Conservation (phyloP, 2,329 filamentous ascomycete genomes). For the Elsinoe fawcettii region DNA sequence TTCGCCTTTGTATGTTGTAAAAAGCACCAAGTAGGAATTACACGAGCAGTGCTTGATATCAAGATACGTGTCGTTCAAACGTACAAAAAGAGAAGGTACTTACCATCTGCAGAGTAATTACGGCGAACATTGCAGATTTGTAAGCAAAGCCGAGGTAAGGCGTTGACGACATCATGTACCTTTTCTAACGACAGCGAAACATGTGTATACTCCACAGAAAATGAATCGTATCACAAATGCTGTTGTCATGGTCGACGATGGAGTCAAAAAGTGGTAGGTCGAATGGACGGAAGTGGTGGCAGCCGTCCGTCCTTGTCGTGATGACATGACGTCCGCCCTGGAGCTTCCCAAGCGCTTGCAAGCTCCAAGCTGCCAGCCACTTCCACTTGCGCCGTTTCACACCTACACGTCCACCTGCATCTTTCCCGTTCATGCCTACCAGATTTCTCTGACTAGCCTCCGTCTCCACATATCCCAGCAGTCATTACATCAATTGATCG, state of each 20-base stretch:
- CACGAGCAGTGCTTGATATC: background rate
- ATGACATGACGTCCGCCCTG: background rate
- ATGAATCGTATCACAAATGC: no score
- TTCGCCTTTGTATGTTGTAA: no score
- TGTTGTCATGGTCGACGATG: background rate
- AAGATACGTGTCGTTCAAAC: background rate
- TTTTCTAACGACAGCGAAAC: background rate
- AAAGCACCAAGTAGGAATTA: no score
- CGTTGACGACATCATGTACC: background rate
- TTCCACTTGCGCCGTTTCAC: constrained; percentile 1
- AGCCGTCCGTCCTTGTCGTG: background rate
- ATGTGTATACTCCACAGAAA: no score
- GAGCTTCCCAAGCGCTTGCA: constrained; percentile 1
- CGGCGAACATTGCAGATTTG: background rate
- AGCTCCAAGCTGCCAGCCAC: constrained; percentile 4
- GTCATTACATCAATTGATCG: background rate
- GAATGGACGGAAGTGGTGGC: background rate
- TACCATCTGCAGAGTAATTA: background rate
- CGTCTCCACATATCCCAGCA: background rate
- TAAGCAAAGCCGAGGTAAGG: background rate
- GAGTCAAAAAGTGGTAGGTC: background rate
- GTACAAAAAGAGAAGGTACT: background rate
- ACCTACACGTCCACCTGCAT: background rate
- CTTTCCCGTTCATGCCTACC: background rate
- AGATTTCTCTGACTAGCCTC: background rate